Evolutionary conservation across 2,329 filamentous ascomycete species (phyloP).

Genomic region (Verticillium klebahnii): DNA sequence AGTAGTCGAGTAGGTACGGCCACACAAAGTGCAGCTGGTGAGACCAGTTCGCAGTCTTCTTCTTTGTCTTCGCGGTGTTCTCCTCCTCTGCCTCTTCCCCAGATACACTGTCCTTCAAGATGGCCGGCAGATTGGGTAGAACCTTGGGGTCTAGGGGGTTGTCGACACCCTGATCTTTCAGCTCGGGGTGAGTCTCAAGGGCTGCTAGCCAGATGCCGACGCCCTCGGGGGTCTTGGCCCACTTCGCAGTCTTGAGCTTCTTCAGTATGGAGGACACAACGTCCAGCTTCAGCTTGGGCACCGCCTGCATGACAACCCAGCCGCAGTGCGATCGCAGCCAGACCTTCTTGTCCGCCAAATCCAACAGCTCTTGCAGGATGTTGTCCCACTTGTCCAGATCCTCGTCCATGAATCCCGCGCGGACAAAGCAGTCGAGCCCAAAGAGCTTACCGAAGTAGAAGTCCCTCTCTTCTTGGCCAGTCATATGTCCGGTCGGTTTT

Average conservation of each 20-base stretch:
- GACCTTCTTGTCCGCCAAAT: conserved; percentile 73
- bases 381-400: conserved; percentile 56
- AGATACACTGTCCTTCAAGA: conserved; percentile 70
- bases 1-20: conserved; percentile 67
- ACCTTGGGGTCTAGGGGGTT: conserved; percentile 71
- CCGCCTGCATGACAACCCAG: conserved; percentile 70
- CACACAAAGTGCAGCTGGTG: conserved; percentile 84
- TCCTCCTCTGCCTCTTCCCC: conserved; percentile 34
- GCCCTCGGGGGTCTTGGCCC: conserved; percentile 80
- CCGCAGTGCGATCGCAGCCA: conserved; percentile 90
- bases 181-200: conserved; percentile 56
- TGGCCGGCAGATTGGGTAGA: conserved; percentile 63
- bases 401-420: conserved; percentile 67
- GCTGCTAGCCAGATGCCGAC: conserved; percentile 82
- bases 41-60: conserved; percentile 69
- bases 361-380: conserved; percentile 68
- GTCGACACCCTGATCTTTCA: conserved; percentile 68
- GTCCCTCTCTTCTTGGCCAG: conserved; percentile 76
- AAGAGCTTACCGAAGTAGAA: conserved; percentile 82
- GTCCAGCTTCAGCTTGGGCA: conserved; percentile 58
- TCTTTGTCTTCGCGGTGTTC: conserved; percentile 27
- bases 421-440: conserved; percentile 79
- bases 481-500: conserved; percentile 46
- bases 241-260: conserved; percentile 56
- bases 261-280: conserved; percentile 56